Percentiles rank a stretch among this genome's conserved stretches.
Evolutionary conservation across 371 early-diverging fungal genomes (phyloP).

Genomic region (Mortierella sp.): DNA sequence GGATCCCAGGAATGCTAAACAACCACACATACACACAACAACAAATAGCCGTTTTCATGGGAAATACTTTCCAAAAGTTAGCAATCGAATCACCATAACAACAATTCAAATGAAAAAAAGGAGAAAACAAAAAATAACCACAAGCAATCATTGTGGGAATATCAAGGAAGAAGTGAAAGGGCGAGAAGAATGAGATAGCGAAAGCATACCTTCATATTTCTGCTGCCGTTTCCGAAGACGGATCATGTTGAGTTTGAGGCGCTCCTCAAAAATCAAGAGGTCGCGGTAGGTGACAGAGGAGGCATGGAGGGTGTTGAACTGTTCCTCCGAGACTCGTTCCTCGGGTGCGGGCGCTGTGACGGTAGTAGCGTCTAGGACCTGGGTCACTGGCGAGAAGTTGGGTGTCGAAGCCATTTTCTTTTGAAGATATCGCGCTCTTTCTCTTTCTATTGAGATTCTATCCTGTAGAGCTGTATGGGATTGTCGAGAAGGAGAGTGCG

Average conservation of each 20-base stretch:
- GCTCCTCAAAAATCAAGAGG: constrained; percentile 78
- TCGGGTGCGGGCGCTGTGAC: constrained; percentile 19
- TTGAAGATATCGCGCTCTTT: background rate
- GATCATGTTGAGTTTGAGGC: constrained; percentile 71
- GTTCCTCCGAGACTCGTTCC: constrained; percentile 44
- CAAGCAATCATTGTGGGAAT: no score
- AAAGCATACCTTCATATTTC: constrained; percentile 72
- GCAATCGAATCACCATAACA: background rate
- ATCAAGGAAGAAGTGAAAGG: background rate
- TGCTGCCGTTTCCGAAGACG: constrained; percentile 68
- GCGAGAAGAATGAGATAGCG: no score
- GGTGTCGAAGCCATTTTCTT: constrained; percentile 13
- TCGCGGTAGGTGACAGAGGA: constrained; percentile 70
- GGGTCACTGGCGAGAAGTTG: constrained; percentile 46
- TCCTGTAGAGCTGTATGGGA: background rate
- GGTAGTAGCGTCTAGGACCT: constrained; percentile 25
- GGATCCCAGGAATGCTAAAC: constrained; percentile 38
- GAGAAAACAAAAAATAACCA: background rate
- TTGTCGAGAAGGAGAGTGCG: no score
- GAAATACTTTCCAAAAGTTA: background rate
- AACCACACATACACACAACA: no score
- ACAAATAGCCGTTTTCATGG: background rate
- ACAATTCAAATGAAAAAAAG: background rate
- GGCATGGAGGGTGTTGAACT: constrained; percentile 49
- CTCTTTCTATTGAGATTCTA: background rate